phyloP scores from a whole-genome alignment of 1,284 basidiomycete genomes.

The Uromyces viciae-fabae region DNA sequence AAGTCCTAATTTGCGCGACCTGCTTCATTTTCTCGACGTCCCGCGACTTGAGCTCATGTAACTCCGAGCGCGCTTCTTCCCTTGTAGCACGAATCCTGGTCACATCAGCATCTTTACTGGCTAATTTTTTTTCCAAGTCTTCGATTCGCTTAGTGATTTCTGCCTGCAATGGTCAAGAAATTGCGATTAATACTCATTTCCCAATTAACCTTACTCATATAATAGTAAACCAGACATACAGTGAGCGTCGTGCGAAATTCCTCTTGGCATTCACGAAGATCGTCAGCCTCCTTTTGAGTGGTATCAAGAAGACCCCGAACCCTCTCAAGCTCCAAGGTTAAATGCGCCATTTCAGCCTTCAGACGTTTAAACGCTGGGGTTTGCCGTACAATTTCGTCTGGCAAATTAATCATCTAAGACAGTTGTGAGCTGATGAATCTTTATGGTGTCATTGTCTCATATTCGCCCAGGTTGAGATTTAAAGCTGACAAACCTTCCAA shows the following conservation, averaged over 20 bases:
- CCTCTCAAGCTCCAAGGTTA: slow-evolving; percentile 48
- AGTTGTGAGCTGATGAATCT: not conserved
- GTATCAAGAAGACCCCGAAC: slow-evolving; percentile 47
- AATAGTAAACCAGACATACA: slow-evolving; percentile 38
- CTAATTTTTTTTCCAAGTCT: slow-evolving; percentile 48
- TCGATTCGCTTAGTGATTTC: slow-evolving; percentile 40
- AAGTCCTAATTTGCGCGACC: slow-evolving; percentile 67
- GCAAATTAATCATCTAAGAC: slow-evolving; percentile 48
- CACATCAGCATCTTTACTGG: slow-evolving; percentile 66
- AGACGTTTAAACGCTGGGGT: slow-evolving; percentile 48
- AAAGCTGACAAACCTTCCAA: slow-evolving; percentile 37
- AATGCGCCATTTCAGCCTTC: slow-evolving; percentile 48
- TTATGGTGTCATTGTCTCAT: not conserved
- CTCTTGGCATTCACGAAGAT: slow-evolving; percentile 49
- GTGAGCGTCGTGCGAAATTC: slow-evolving; percentile 47
- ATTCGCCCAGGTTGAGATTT: no score
- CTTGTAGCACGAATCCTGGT: slow-evolving; percentile 73
- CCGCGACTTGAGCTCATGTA: slow-evolving; percentile 68
- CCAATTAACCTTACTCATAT: not conserved
- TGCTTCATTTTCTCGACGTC: slow-evolving; percentile 66
- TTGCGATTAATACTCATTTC: not conserved
- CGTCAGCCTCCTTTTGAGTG: slow-evolving; percentile 48
- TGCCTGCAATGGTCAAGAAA: not conserved
- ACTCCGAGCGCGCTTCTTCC: slow-evolving; percentile 70
- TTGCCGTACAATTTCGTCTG: slow-evolving; percentile 50